These are phyloP conservation scores for Cucurbita maxima DNA, from an alignment of 306 rosid species.

Conservation along the genomic window DNA sequence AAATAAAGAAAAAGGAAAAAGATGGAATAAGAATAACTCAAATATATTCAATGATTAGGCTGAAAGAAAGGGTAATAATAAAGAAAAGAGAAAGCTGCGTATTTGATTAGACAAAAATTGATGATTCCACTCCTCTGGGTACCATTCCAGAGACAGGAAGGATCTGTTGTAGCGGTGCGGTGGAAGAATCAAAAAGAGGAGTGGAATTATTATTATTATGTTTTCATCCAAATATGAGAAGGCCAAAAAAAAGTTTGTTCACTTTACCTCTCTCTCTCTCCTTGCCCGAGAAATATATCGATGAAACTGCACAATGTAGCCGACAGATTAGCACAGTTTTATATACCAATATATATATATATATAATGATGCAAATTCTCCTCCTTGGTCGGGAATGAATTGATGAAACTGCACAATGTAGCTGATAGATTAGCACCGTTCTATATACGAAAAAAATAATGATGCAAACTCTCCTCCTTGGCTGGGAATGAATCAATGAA, in stretches of 20 bases:
- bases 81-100: background rate
- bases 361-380: too few species aligned
- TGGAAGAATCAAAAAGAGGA: background rate
- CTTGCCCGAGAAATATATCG: background rate
- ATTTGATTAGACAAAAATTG: background rate
- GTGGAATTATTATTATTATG: background rate
- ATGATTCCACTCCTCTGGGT: background rate
- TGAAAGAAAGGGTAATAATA: background rate
- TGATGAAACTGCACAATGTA: too few species aligned
- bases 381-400: too few species aligned
- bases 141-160: background rate
- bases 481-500: too few species aligned
- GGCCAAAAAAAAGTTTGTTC: background rate
- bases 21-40: background rate
- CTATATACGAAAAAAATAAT: too few species aligned
- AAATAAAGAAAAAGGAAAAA: background rate
- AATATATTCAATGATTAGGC: conserved; percentile 3
- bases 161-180: background rate
- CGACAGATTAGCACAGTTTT: too few species aligned
- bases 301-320: background rate
- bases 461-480: too few species aligned
- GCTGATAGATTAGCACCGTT: background rate
- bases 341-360: too few species aligned
- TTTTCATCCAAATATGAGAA: background rate
- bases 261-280: background rate